Evolutionary conservation across 2,329 filamentous ascomycete genomes (phyloP).

Genomic region (Fusarium liriodendri): DNA sequence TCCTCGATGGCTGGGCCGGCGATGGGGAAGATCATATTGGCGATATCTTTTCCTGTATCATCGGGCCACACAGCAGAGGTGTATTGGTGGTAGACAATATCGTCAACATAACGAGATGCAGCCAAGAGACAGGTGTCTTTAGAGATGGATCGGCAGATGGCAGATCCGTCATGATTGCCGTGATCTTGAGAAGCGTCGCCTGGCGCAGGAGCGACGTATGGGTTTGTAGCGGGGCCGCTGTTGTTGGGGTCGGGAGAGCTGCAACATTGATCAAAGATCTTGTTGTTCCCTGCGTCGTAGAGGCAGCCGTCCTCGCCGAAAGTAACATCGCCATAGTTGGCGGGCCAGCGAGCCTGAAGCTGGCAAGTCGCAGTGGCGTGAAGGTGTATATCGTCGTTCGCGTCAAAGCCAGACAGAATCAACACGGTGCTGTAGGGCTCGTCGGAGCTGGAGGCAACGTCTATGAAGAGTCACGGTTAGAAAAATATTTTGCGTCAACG

Average conservation of each 20-base stretch:
- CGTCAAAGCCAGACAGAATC: slow-evolving; percentile 20
- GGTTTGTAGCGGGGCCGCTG: slow-evolving; percentile 11
- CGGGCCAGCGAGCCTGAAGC: slow-evolving; percentile 17
- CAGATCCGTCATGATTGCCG: slow-evolving; percentile 13
- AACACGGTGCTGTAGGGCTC: slow-evolving; percentile 10
- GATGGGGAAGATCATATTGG: slow-evolving; percentile 9
- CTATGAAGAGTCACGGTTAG: background rate
- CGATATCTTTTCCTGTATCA: slow-evolving; percentile 1
- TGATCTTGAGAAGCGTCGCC: background rate
- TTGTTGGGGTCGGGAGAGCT: slow-evolving; percentile 10
- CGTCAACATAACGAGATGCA: slow-evolving; percentile 8
- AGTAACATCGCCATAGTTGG: slow-evolving; percentile 22
- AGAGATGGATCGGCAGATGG: slow-evolving; percentile 11
- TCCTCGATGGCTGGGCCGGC: background rate
- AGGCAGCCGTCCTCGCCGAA: slow-evolving; percentile 18
- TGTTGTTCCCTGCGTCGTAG: slow-evolving; percentile 14
- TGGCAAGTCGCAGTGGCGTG: slow-evolving; percentile 12
- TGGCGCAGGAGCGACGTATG: background rate
- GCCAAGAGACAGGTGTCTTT: slow-evolving; percentile 6
- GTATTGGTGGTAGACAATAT: slow-evolving; percentile 13
- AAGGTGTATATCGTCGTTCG: background rate
- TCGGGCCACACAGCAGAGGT: slow-evolving; percentile 17
- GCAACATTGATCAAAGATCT: slow-evolving; percentile 23
- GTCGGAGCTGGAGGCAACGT: slow-evolving; percentile 14
- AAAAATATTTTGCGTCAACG: too few relatives aligned